Percentiles rank a stretch among this genome's conserved stretches.
Conservation (phyloP, 1,284 basidiomycete genomes). For the Papiliotrema nemorosa region DNA sequence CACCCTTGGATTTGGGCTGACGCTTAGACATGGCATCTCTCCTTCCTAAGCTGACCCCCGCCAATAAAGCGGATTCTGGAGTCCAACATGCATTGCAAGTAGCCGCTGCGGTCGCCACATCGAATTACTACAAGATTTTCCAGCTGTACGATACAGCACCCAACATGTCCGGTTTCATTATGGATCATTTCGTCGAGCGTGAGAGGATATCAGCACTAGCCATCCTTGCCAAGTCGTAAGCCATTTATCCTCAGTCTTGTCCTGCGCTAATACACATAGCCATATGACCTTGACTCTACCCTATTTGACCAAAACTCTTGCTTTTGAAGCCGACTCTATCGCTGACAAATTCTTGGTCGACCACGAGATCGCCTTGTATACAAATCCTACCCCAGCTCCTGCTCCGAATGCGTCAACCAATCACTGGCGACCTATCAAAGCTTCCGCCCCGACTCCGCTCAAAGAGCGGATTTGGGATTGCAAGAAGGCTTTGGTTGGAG, state of each 20-base stretch:
- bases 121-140: conserved; percentile 93
- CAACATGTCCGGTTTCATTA: conserved; percentile 97
- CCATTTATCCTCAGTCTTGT: conserved; percentile 19
- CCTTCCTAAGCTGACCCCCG: conserved; percentile 89
- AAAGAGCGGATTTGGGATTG: conserved; percentile 52
- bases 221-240: conserved; percentile 88
- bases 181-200: conserved; percentile 96
- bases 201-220: conserved; percentile 84
- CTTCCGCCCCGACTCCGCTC: conserved; percentile 20
- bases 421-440: conserved; percentile 25
- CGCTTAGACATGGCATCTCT: conserved; percentile 83
- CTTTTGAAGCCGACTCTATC: conserved; percentile 67
- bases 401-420: conserved; percentile 13
- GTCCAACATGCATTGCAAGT: conserved; percentile 87
- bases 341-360: conserved; percentile 67
- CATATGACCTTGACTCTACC: conserved; percentile 72
- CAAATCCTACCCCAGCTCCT: conserved; percentile 27
- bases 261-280: conserved; percentile 51
- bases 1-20: neutral
- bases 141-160: conserved; percentile 78
- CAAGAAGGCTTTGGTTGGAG: conserved; percentile 49
- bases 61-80: conserved; percentile 73
- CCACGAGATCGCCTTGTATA: conserved; percentile 68
- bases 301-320: conserved; percentile 77
- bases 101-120: conserved; percentile 80